Conservation (phyloP, 768 basidiomycete species). For the Pholiota molesta region DNA sequence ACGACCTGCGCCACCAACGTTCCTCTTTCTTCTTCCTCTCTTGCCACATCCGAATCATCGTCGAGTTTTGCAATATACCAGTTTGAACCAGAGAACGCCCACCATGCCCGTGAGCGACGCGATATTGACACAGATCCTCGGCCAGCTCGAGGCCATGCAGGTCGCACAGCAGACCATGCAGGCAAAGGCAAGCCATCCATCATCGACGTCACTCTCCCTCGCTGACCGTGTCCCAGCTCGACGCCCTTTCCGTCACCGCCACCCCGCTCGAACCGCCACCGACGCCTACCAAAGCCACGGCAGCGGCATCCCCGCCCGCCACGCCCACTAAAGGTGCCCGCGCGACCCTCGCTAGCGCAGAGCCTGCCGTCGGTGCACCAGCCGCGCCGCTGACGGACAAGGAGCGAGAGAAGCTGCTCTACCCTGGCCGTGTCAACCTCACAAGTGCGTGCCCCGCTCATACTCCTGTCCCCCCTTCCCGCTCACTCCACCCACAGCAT, state of each 20-base stretch:
- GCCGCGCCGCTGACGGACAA: slow-evolving; percentile 43
- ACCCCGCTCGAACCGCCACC: slow-evolving; percentile 6
- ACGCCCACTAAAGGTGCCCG: slow-evolving; percentile 22
- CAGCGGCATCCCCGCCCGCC: not conserved
- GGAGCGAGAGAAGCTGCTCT: slow-evolving; percentile 74
- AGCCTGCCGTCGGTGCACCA: slow-evolving; percentile 11
- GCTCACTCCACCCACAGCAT: slow-evolving; percentile 42
- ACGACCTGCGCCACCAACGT: not conserved
- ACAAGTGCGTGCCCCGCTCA: slow-evolving; percentile 60
- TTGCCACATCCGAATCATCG: not conserved
- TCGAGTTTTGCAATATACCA: too few relatives aligned
- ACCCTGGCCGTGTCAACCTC: slow-evolving; percentile 81
- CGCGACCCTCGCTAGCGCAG: slow-evolving; percentile 18
- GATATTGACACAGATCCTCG: slow-evolving; percentile 71
- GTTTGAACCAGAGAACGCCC: not conserved
- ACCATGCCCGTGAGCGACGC: slow-evolving; percentile 54
- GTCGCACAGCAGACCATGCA: slow-evolving; percentile 77
- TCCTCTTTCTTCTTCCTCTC: not conserved
- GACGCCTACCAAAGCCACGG: not conserved
- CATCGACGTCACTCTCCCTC: slow-evolving; percentile 9
- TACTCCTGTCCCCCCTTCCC: slow-evolving; percentile 4
- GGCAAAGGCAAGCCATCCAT: slow-evolving; percentile 61
- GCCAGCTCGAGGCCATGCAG: slow-evolving; percentile 71
- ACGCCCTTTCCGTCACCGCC: slow-evolving; percentile 4
- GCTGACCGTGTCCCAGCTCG: slow-evolving; percentile 6